These are phyloP conservation scores for Thymus mandschuricus DNA, from an alignment of 257 asterid species.

Conservation along the genomic window DNA sequence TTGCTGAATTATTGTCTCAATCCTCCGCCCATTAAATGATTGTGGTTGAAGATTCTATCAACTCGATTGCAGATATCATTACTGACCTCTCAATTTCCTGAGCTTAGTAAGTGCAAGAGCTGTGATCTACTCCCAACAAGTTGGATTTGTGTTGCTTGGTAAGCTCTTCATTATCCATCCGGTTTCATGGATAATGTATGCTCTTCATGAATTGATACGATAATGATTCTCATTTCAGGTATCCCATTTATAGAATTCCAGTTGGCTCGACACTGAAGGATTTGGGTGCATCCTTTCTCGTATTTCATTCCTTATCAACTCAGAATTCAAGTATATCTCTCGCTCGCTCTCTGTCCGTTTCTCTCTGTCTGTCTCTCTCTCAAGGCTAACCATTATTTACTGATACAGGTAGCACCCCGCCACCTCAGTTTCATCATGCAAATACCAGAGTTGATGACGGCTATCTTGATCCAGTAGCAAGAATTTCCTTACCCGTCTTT, in stretches of 20 bases:
- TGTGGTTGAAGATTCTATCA: conserved; percentile 29
- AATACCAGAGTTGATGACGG: conserved; percentile 42
- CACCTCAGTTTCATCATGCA: conserved; percentile 45
- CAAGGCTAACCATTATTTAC: conserved; percentile 16
- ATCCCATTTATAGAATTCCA: conserved; percentile 69
- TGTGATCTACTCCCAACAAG: conserved; percentile 82
- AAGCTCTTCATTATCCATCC: conserved; percentile 22
- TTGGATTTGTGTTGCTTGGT: conserved; percentile 96
- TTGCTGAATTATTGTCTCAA: conserved; percentile 11
- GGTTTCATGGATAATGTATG: conserved; percentile 17
- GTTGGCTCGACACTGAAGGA: conserved; percentile 52
- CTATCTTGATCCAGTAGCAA: conserved; percentile 44
- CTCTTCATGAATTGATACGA: conserved; percentile 27
- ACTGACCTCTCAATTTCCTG: conserved; percentile 64
- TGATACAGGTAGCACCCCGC: conserved; percentile 43
- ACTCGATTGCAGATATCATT: conserved; percentile 55
- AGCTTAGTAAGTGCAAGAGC: conserved; percentile 64
- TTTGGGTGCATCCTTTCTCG: conserved; percentile 55
- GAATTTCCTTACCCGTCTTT: conserved; percentile 67
- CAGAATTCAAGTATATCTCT: conserved; percentile 52
- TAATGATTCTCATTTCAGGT: conserved; percentile 54
- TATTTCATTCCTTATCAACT: conserved; percentile 66
- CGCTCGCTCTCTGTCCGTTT: conserved; percentile 9
- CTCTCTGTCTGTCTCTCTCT: no score
- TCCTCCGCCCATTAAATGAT: conserved; percentile 26